Conservation (phyloP, 2,329 filamentous ascomycete genomes). For the Fusarium lyarnte region DNA sequence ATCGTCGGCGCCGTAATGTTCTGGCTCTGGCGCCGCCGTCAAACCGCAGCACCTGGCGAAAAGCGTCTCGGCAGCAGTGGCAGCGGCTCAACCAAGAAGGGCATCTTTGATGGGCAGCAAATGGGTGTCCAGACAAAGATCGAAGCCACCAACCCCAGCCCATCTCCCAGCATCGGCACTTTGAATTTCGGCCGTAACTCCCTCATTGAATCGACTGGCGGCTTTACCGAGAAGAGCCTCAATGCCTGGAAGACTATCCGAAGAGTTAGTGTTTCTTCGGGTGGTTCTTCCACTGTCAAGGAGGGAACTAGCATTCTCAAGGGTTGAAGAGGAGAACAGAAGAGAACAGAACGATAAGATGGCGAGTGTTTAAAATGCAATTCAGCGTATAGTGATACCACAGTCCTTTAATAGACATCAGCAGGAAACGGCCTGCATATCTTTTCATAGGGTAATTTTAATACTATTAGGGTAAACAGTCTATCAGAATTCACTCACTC, state of each 20-base stretch:
- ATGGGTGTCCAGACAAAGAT: conserved; percentile 43
- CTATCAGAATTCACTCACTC: background rate
- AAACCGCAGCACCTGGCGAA: background rate
- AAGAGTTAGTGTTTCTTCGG: conserved; percentile 40
- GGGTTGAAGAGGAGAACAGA: background rate
- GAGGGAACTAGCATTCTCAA: conserved; percentile 19
- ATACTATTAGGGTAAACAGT: conserved; percentile 7
- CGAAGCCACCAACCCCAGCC: conserved; percentile 39
- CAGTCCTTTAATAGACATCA: conserved; percentile 27
- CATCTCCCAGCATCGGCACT: conserved; percentile 36
- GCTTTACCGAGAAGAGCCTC: conserved; percentile 33
- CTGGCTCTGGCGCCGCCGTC: conserved; percentile 36
- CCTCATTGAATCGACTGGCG: conserved; percentile 35
- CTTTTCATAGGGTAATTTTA: conserved; percentile 36
- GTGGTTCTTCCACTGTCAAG: conserved; percentile 17
- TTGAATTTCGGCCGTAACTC: conserved; percentile 42
- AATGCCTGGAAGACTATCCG: conserved; percentile 40
- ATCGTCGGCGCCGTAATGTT: conserved; percentile 20
- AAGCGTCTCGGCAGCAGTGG: conserved; percentile 34
- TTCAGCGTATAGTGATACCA: conserved; percentile 29
- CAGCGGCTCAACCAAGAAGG: conserved; percentile 24
- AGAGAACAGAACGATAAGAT: background rate
- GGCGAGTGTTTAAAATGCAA: conserved; percentile 1
- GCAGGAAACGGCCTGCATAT: conserved; percentile 39
- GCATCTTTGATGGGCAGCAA: conserved; percentile 35